Evolutionary conservation across 169 alveolate species (phyloP).

Genomic region (Plasmodium fragile): DNA sequence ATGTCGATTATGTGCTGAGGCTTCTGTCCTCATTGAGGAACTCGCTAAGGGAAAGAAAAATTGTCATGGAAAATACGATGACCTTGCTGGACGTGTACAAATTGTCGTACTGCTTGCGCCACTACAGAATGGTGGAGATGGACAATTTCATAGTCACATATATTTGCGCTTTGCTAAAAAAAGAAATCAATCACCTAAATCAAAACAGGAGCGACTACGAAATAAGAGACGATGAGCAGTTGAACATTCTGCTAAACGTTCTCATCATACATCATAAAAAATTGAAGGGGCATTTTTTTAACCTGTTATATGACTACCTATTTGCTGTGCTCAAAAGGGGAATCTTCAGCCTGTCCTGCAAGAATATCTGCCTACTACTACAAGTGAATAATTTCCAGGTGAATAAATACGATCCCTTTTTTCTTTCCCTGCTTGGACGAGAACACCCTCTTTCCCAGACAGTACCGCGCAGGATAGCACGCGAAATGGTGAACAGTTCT

Average conservation of each 20-base stretch:
- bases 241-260: constrained; percentile 32
- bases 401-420: constrained; percentile 43
- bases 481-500: background rate
- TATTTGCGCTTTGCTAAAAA: constrained; percentile 47
- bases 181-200: constrained; percentile 19
- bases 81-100: constrained; percentile 26
- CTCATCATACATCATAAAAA: constrained; percentile 13
- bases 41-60: background rate
- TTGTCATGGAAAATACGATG: background rate
- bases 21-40: constrained; percentile 12
- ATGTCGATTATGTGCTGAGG: constrained; percentile 38
- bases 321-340: constrained; percentile 26
- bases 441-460: background rate
- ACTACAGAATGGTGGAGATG: constrained; percentile 7
- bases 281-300: constrained; percentile 37
- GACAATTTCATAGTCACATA: constrained; percentile 36
- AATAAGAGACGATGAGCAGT: background rate
- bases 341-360: constrained; percentile 15
- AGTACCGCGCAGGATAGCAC: background rate
- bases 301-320: constrained; percentile 36
- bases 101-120: constrained; percentile 37
- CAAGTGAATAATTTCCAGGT: constrained; percentile 34
- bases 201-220: constrained; percentile 10
- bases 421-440: constrained; percentile 16
- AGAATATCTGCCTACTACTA: constrained; percentile 52